Conservation (phyloP, 345 rosid genomes). For the Anastatica hierochuntica region DNA sequence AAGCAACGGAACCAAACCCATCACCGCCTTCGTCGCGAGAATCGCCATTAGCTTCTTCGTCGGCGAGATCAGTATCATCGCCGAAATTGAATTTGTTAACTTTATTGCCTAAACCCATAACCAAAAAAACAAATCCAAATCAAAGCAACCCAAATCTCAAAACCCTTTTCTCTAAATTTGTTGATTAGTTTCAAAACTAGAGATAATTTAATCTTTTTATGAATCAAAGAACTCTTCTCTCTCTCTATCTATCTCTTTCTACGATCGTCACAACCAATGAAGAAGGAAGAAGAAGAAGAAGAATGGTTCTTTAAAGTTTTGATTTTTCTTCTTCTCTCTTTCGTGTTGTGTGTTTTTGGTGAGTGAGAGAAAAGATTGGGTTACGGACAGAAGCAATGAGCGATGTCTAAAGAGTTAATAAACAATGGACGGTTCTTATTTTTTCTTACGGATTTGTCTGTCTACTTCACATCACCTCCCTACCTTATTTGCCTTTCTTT, state of each 20-base stretch:
- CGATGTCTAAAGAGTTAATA: background rate
- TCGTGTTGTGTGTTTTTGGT: conserved; percentile 13
- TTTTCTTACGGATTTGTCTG: background rate
- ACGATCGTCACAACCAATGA: conserved; percentile 14
- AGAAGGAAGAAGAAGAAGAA: background rate
- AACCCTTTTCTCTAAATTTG: conserved; percentile 8
- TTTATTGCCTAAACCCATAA: conserved; percentile 70
- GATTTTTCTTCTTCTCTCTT: background rate
- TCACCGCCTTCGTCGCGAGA: conserved; percentile 34
- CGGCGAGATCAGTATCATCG: conserved; percentile 38
- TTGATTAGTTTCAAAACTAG: background rate
- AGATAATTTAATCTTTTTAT: background rate
- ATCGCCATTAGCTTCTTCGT: conserved; percentile 41
- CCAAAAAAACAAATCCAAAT: conserved; percentile 15
- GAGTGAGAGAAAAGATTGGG: conserved; percentile 23
- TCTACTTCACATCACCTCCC: background rate
- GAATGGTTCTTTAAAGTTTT: background rate
- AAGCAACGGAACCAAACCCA: conserved; percentile 50
- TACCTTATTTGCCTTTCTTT: background rate
- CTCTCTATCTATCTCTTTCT: no score
- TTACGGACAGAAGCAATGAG: background rate
- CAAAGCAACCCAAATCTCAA: conserved; percentile 20
- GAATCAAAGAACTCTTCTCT: conserved; percentile 17
- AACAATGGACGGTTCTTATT: background rate
- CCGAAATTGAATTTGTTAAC: conserved; percentile 27